Percentiles rank a stretch among this genome's conserved stretches.
phyloP scores from a whole-genome alignment of 352 stramenopile genomes.

The Albugo laibachii region DNA sequence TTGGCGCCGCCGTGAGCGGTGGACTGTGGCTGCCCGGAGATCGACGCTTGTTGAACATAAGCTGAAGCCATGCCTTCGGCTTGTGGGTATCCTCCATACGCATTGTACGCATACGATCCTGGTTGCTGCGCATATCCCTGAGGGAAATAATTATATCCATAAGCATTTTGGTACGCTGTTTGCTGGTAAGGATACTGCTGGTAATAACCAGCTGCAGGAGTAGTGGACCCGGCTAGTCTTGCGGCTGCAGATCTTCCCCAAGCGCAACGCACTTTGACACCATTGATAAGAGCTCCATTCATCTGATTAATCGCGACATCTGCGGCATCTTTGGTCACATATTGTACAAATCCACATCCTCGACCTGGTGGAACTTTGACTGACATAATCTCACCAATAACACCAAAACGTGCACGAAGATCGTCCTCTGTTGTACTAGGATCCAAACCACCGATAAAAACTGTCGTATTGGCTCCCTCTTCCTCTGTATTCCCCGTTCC shows the following conservation, averaged over 20 bases:
- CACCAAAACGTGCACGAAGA: constrained; percentile 47
- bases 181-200: constrained; percentile 20
- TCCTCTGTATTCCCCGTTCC: constrained; percentile 14
- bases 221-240: constrained; percentile 11
- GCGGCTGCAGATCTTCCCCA: constrained; percentile 71
- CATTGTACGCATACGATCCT: too few relatives aligned
- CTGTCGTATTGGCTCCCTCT: constrained; percentile 72
- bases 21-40: neutral
- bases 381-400: constrained; percentile 27
- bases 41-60: too few relatives aligned
- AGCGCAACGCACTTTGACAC: constrained; percentile 70
- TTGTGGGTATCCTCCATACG: too few relatives aligned
- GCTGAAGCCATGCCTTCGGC: too few relatives aligned
- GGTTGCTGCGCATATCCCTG: too few relatives aligned
- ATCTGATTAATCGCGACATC: constrained; percentile 78
- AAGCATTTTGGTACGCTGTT: constrained; percentile 6
- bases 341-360: constrained; percentile 84
- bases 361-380: constrained; percentile 75
- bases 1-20: constrained; percentile 5
- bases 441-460: constrained; percentile 82
- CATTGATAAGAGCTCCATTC: constrained; percentile 63
- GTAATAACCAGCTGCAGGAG: constrained; percentile 19
- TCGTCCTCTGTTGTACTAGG: constrained; percentile 67
- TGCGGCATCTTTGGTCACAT: constrained; percentile 54
- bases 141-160: too few relatives aligned